phyloP scores from a whole-genome alignment of 352 stramenopile genomes.

The Pythium chondricola region DNA sequence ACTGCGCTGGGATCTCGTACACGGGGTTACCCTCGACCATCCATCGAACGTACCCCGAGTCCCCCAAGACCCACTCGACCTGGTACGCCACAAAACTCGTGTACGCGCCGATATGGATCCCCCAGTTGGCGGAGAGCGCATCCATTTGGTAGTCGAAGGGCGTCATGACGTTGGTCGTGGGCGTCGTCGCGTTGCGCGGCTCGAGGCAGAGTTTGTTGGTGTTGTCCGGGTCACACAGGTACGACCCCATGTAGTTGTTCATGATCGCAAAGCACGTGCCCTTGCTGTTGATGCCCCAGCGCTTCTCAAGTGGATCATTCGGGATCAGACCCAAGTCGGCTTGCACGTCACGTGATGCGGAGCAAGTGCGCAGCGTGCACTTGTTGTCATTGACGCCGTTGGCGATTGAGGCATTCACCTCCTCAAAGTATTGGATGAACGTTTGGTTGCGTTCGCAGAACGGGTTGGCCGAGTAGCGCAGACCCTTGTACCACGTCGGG shows the following conservation, averaged over 20 bases:
- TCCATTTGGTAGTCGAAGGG: conserved; percentile 74
- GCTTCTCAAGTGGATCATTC: conserved; percentile 26
- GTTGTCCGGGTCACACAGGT: conserved; percentile 58
- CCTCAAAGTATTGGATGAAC: conserved; percentile 34
- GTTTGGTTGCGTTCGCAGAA: conserved; percentile 29
- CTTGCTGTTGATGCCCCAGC: conserved; percentile 66
- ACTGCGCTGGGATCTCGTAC: conserved; percentile 62
- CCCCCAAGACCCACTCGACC: conserved; percentile 63
- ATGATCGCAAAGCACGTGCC: conserved; percentile 53
- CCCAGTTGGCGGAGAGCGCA: conserved; percentile 63
- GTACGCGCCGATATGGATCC: conserved; percentile 56
- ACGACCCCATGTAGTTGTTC: conserved; percentile 62
- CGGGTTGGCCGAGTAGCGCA: conserved; percentile 57
- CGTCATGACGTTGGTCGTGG: conserved; percentile 51
- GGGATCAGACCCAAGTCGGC: conserved; percentile 46
- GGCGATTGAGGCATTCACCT: conserved; percentile 38
- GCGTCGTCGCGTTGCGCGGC: conserved; percentile 38
- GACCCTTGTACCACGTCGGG: conserved; percentile 46
- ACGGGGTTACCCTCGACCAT: conserved; percentile 52
- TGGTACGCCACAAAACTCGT: conserved; percentile 55
- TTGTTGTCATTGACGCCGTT: conserved; percentile 40
- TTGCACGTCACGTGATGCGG: conserved; percentile 43
- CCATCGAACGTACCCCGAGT: conserved; percentile 63
- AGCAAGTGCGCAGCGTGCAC: conserved; percentile 39
- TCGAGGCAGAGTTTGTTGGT: conserved; percentile 36